A percentile compares a stretch with the other conserved stretches of the same genome.
phyloP scores from a whole-genome alignment of 495 filamentous ascomycete genomes.

The Tuber brumale region DNA sequence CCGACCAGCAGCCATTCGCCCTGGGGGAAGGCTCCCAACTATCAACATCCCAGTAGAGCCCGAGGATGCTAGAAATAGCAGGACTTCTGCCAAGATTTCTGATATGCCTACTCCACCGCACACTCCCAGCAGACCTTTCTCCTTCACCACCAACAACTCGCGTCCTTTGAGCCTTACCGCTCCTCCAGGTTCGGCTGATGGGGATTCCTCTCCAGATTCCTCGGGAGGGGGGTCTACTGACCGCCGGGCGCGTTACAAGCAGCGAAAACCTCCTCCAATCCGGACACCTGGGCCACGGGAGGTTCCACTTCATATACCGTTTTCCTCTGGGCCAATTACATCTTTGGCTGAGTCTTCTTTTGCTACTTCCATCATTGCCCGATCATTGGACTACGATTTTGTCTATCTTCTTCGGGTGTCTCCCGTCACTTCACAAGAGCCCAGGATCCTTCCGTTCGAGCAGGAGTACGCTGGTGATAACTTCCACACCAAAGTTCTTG shows the following conservation, averaged over 20 bases:
- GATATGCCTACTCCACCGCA: constrained; percentile 34
- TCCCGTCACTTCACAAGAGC: constrained; percentile 22
- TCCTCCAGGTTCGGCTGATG: constrained; percentile 9
- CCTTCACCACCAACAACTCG: constrained; percentile 21
- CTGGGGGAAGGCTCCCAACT: constrained; percentile 10
- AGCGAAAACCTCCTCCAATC: constrained; percentile 19
- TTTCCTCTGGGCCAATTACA: constrained; percentile 36
- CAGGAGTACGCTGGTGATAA: constrained; percentile 25
- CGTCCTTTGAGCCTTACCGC: constrained; percentile 18
- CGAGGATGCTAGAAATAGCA: constrained; percentile 19
- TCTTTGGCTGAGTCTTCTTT: constrained; percentile 40
- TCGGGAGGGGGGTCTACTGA: background rate
- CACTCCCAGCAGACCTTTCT: constrained; percentile 32
- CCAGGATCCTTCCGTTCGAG: background rate
- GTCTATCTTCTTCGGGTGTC: constrained; percentile 42
- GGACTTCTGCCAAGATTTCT: constrained; percentile 31
- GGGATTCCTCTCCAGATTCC: constrained; percentile 2
- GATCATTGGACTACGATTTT: constrained; percentile 41
- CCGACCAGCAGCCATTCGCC: constrained; percentile 16
- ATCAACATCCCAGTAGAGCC: constrained; percentile 29
- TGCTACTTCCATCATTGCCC: constrained; percentile 43
- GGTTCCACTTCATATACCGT: constrained; percentile 25
- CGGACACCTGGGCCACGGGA: constrained; percentile 20
- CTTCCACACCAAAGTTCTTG: constrained; percentile 40
- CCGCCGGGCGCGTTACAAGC: constrained; percentile 20